Conservation (phyloP, 2,329 filamentous ascomycete genomes). For the Colletotrichum somersetense region DNA sequence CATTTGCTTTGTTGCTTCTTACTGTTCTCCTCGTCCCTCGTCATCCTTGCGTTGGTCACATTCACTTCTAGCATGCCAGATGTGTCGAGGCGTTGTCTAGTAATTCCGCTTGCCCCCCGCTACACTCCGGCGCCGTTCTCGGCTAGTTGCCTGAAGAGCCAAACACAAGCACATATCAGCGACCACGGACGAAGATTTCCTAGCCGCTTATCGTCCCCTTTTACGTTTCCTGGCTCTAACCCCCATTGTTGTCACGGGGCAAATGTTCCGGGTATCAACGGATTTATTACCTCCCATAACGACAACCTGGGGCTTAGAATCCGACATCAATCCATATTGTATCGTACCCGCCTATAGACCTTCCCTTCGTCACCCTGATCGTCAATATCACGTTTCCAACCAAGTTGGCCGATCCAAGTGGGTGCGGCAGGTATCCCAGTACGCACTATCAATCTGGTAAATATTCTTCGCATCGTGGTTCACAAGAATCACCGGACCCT, state of each 20-base stretch:
- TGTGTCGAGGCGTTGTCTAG: constrained; percentile 6
- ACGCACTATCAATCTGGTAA: constrained; percentile 6
- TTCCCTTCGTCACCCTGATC: constrained; percentile 2
- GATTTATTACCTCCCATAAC: background rate
- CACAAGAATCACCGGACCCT: constrained; percentile 24
- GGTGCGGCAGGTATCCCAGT: constrained; percentile 13
- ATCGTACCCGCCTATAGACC: background rate
- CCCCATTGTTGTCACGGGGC: background rate
- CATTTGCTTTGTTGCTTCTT: background rate
- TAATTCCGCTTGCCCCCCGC: constrained; percentile 4
- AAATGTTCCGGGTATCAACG: background rate
- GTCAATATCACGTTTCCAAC: constrained; percentile 19
- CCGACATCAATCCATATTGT: constrained; percentile 8
- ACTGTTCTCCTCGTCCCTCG: background rate
- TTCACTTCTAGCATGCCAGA: background rate
- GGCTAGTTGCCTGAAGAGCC: constrained; percentile 24
- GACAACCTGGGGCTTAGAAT: constrained; percentile 1
- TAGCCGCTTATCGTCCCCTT: constrained; percentile 7
- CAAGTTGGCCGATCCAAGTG: constrained; percentile 30
- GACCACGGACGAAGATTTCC: constrained; percentile 11
- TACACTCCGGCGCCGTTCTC: constrained; percentile 12
- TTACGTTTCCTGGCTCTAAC: background rate
- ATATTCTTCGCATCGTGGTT: constrained; percentile 17
- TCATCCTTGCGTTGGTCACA: background rate
- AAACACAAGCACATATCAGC: constrained; percentile 11